These are phyloP conservation scores for Botrytis tulipae DNA, from an alignment of 2,329 filamentous ascomycete species.

Conservation along the genomic window DNA sequence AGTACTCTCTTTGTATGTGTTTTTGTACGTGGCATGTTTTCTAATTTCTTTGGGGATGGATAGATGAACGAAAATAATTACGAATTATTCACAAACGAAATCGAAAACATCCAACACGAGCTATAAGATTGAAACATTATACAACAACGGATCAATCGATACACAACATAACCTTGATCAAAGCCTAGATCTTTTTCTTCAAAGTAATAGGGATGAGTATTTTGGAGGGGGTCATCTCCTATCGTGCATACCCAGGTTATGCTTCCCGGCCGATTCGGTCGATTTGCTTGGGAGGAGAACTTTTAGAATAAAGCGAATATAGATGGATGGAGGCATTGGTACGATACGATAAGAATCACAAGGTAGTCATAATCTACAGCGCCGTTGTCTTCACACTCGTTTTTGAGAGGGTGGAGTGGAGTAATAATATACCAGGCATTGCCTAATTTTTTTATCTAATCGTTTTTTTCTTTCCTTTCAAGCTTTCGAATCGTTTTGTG, in stretches of 20 bases:
- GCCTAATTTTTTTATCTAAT: neutral
- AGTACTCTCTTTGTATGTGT: slow-evolving; percentile 32
- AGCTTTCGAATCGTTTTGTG: neutral
- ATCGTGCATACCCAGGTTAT: neutral
- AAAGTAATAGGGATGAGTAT: neutral
- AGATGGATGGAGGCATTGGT: neutral
- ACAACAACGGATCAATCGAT: neutral
- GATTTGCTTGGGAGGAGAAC: neutral
- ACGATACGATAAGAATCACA: neutral
- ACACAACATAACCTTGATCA: neutral
- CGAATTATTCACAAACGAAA: slow-evolving; percentile 37
- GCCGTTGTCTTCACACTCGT: neutral
- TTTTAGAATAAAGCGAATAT: slow-evolving; percentile 10
- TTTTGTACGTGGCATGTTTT: slow-evolving; percentile 12
- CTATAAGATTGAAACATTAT: slow-evolving; percentile 23
- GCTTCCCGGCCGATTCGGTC: neutral
- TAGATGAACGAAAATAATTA: slow-evolving; percentile 39
- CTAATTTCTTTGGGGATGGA: neutral
- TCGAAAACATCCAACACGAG: slow-evolving; percentile 39
- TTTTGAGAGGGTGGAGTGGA: neutral
- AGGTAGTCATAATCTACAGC: neutral
- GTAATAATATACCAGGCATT: neutral
- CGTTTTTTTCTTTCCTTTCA: neutral
- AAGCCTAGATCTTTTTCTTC: neutral
- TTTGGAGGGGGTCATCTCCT: neutral